Evolutionary conservation across 1,284 basidiomycete species (phyloP).

Genomic region (Singerocomus rubriflavus): DNA sequence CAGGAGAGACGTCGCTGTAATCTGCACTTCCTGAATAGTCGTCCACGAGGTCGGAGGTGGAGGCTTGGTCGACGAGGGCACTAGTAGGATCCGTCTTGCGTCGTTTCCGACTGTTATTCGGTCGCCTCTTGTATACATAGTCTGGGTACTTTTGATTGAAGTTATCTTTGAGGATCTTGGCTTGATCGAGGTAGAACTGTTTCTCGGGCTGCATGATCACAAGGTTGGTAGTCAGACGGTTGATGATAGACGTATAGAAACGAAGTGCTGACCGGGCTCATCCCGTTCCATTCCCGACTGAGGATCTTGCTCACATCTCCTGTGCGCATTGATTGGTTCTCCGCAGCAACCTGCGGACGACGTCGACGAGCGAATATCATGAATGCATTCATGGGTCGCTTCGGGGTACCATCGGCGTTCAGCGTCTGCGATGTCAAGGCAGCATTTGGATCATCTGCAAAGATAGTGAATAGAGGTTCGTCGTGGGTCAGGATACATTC

Average conservation of each 20-base stretch:
- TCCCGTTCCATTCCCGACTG: slow-evolving; percentile 75
- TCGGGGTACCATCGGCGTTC: slow-evolving; percentile 80
- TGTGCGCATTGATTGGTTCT: slow-evolving; percentile 80
- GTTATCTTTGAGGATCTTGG: slow-evolving; percentile 75
- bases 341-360: slow-evolving; percentile 74
- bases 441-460: slow-evolving; percentile 46
- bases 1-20: slow-evolving; percentile 32
- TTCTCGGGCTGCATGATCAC: slow-evolving; percentile 57
- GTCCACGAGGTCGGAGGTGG: slow-evolving; percentile 23
- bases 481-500: slow-evolving; percentile 7
- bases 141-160: slow-evolving; percentile 85
- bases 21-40: slow-evolving; percentile 25
- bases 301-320: slow-evolving; percentile 83
- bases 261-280: slow-evolving; percentile 54
- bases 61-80: slow-evolving; percentile 21
- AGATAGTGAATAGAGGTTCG: slow-evolving; percentile 13
- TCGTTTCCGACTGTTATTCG: slow-evolving; percentile 77
- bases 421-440: slow-evolving; percentile 71
- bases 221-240: slow-evolving; percentile 20
- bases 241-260: slow-evolving; percentile 6
- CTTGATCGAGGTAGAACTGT: slow-evolving; percentile 81
- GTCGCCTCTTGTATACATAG: slow-evolving; percentile 79
- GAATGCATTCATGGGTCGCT: slow-evolving; percentile 86
- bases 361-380: slow-evolving; percentile 85
- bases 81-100: slow-evolving; percentile 48